Evolutionary conservation across 163 green algal species (phyloP).

Genomic region (Chlamydomonas reinhardtii): DNA sequence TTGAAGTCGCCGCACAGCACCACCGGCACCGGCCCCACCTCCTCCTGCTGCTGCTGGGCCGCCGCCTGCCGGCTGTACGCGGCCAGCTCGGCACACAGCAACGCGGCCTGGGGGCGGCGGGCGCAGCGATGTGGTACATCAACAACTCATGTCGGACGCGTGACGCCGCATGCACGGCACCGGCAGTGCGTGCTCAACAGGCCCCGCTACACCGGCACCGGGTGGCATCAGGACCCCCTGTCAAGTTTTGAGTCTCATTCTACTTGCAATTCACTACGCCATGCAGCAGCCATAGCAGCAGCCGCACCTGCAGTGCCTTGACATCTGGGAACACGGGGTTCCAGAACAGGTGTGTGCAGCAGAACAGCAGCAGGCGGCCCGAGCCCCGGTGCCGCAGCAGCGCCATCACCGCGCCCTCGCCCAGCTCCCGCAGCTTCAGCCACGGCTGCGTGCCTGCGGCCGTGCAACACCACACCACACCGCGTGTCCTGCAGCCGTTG

Average conservation of each 20-base stretch:
- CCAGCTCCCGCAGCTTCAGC: constrained; percentile 6
- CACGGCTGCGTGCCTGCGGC: constrained; percentile 2
- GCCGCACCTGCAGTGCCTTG: constrained; percentile 61
- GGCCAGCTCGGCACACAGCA: not conserved
- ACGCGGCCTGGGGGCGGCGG: not conserved
- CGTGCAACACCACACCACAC: no score
- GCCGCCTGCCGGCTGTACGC: not conserved
- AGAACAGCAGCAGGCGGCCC: constrained; percentile 52
- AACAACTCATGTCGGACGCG: no score
- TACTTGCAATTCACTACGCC: no score
- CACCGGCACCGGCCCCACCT: constrained; percentile 19
- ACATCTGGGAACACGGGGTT: constrained; percentile 62
- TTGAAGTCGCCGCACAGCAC: constrained; percentile 80
- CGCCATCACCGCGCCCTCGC: constrained; percentile 30
- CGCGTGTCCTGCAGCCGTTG: no score
- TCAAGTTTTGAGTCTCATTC: no score
- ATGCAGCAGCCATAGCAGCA: no score
- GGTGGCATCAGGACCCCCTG: no score
- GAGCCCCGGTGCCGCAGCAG: constrained; percentile 25
- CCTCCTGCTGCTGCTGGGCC: not conserved
- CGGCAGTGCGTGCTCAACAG: no score
- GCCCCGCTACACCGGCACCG: no score
- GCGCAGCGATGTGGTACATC: no score
- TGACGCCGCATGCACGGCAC: no score
- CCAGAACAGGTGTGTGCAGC: constrained; percentile 72